Evolutionary conservation across 768 basidiomycete species (phyloP).

Genomic region (Pleurotus giganteus): DNA sequence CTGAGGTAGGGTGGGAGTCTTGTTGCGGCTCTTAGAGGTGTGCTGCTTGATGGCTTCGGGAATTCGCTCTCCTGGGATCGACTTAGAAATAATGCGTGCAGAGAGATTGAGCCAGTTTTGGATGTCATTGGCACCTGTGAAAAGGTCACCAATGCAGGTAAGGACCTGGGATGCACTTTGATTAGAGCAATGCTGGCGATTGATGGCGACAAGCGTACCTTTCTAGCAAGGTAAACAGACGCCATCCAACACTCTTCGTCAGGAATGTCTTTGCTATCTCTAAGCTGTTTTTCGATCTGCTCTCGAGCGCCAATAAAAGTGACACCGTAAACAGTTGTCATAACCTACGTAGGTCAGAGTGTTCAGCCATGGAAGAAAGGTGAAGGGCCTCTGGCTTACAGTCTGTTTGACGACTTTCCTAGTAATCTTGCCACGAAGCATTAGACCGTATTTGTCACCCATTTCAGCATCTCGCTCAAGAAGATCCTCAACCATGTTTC

Average conservation of each 20-base stretch:
- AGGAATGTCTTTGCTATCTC: constrained; percentile 68
- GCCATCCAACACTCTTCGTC: constrained; percentile 72
- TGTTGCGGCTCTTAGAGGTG: constrained; percentile 4
- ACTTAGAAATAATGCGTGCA: constrained; percentile 83
- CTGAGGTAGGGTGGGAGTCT: constrained; percentile 20
- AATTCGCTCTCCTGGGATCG: constrained; percentile 73
- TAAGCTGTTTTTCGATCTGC: constrained; percentile 89
- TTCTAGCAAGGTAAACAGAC: constrained; percentile 78
- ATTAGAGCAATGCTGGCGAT: not conserved
- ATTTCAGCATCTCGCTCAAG: constrained; percentile 55
- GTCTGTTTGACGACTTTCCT: constrained; percentile 99
- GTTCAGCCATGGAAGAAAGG: not conserved
- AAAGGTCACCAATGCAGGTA: constrained; percentile 84
- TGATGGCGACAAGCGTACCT: constrained; percentile 36
- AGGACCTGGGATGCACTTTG: constrained; percentile 47
- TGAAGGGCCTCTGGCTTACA: constrained; percentile 37
- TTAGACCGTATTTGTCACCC: constrained; percentile 51
- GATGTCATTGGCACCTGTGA: constrained; percentile 88
- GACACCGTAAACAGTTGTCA: constrained; percentile 99
- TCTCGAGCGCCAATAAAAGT: constrained; percentile 93
- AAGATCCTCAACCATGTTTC: constrained; percentile 74
- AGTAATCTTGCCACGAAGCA: constrained; percentile 76
- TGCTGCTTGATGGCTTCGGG: constrained; percentile 36
- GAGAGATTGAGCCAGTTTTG: constrained; percentile 87
- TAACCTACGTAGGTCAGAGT: constrained; percentile 52